Base-by-base conservation (phyloP, 2,329 filamentous ascomycete species). In the Curvularia sp. region DNA sequence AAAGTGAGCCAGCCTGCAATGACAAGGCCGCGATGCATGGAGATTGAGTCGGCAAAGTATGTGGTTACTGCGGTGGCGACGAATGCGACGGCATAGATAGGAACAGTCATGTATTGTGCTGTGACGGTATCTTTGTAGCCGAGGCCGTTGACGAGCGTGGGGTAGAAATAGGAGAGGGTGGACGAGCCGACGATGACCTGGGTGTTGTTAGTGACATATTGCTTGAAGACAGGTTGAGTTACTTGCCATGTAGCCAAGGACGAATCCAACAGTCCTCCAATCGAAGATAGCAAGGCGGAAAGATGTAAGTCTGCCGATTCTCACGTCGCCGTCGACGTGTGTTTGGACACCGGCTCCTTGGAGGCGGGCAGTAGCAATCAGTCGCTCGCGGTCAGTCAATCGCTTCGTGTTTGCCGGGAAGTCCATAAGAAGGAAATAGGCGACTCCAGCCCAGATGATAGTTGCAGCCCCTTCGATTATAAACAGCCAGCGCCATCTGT, bases 121-220 rank as follows among this genome's bases (percentile, higher is more conserved):
- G 72, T 66, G 43, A 77, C 77, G 18, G 76, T 72, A 4, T 74
- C 72, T 2, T 72, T 78, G 63, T 84, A 85, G 20, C 83, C 83
- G 0, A 86, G 78, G 2, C 80, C 81, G n/a, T 79, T 71, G 46
- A 85, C 82, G 7, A 85, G 75, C 0, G 82, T 83, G 0, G 82
- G 83, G 62, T 84, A 85, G 68, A 85, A 85, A 74, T 85, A 85
- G 2, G 79, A 81, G 13, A 85, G 75, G 0, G 83, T 84, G 1
- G 79, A 81, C 1, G 81, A 81, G 2, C 83, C 82, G 41, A 79
- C 78, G 47, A 80, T 80, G 44, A 75, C 70, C 74, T 75, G 18
- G n/a, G 18, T 4, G 13, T 7, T 47, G 53, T 67, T 52, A 68
- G 46, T 42, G 9, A 44, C 5, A 13, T 22, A 33, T 4, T 5